phyloP scores from a whole-genome alignment of 2,329 filamentous ascomycete species.

The Hansfordia pulvinata region DNA sequence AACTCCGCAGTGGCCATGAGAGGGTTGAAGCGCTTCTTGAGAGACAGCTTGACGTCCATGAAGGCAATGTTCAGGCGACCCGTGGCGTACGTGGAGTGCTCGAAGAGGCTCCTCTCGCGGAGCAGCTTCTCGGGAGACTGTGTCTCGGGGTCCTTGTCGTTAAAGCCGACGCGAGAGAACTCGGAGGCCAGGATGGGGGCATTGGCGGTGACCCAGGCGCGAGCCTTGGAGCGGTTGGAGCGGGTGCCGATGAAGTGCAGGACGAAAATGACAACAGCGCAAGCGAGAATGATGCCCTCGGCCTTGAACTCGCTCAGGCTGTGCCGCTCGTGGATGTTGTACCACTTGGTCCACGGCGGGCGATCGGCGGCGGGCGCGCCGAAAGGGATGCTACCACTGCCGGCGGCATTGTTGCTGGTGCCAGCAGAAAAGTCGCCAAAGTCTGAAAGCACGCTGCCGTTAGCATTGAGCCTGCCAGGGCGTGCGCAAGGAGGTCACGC shows the following conservation, averaged over 20 bases:
- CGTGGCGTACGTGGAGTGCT: slow-evolving; percentile 78
- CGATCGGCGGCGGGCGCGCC: slow-evolving; percentile 33
- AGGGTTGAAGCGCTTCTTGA: slow-evolving; percentile 83
- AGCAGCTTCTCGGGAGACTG: slow-evolving; percentile 46
- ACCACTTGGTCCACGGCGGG: slow-evolving; percentile 92
- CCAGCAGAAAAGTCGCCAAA: slow-evolving; percentile 84
- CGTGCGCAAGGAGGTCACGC: slow-evolving; percentile 2
- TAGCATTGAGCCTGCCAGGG: slow-evolving; percentile 4
- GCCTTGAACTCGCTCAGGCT: slow-evolving; percentile 71
- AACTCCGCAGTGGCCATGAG: slow-evolving; percentile 47
- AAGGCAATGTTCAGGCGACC: slow-evolving; percentile 90
- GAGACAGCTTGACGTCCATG: slow-evolving; percentile 67
- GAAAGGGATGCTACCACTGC: slow-evolving; percentile 29
- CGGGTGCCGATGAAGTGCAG: slow-evolving; percentile 73
- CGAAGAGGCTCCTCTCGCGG: slow-evolving; percentile 77
- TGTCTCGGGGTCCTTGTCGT: slow-evolving; percentile 33
- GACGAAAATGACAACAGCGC: slow-evolving; percentile 60
- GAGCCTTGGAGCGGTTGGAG: slow-evolving; percentile 68
- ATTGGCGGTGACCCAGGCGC: slow-evolving; percentile 67
- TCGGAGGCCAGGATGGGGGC: slow-evolving; percentile 60
- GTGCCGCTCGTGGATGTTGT: slow-evolving; percentile 88
- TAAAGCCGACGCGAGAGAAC: slow-evolving; percentile 79
- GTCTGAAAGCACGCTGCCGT: slow-evolving; percentile 37
- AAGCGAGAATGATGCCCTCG: slow-evolving; percentile 68
- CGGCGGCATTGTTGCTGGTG: slow-evolving; percentile 38